These are phyloP conservation scores for Cladosporium colombiae DNA, from an alignment of 2,329 filamentous ascomycete genomes.

Conservation along the genomic window DNA sequence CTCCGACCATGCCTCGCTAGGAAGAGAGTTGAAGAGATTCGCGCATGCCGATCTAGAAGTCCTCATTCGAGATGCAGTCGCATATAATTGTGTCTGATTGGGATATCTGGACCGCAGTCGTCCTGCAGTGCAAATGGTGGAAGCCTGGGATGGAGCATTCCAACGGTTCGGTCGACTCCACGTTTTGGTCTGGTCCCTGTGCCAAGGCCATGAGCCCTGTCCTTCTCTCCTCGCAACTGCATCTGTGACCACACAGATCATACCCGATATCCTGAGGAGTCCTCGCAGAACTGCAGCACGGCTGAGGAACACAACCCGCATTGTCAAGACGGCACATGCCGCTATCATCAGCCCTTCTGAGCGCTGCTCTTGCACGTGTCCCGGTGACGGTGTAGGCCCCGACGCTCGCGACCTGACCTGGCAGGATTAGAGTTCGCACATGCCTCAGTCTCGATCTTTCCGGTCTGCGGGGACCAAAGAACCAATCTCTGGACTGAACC, in stretches of 20 bases:
- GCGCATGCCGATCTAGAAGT: neutral
- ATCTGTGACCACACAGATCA: neutral
- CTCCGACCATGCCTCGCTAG: neutral
- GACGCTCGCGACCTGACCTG: neutral
- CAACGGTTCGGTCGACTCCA: neutral
- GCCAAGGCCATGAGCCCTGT: neutral
- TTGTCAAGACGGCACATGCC: neutral
- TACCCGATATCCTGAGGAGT: neutral
- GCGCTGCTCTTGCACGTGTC: neutral
- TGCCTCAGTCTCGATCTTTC: neutral
- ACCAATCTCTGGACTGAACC: neutral
- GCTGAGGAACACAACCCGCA: neutral
- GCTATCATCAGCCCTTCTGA: neutral
- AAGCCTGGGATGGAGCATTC: neutral
- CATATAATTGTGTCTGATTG: neutral
- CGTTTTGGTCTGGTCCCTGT: conserved; percentile 7
- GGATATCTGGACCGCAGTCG: neutral
- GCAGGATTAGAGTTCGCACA: neutral
- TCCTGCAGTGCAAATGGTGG: neutral
- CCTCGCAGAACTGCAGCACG: neutral
- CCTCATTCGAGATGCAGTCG: neutral
- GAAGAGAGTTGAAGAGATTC: neutral
- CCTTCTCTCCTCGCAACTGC: neutral
- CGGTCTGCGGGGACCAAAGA: neutral
- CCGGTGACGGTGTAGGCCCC: neutral